Percentiles rank a stretch among this genome's conserved stretches.
These are phyloP conservation scores for Trypanosoma rangeli DNA, from an alignment of 208 protist genomes.

Conservation along the genomic window DNA sequence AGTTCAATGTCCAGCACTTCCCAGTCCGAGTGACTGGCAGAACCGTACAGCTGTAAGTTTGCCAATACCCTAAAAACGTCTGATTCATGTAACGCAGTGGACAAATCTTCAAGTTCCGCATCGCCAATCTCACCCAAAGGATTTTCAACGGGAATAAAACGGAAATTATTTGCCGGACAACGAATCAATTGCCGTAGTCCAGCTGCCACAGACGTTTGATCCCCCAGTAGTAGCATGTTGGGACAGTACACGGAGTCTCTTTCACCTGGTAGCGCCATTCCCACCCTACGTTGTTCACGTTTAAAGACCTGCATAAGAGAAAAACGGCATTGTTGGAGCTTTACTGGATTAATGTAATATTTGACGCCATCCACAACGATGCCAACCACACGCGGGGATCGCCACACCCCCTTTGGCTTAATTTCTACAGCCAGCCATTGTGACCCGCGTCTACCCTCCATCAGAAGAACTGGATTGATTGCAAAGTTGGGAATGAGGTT, in stretches of 20 bases:
- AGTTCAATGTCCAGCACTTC: constrained; percentile 63
- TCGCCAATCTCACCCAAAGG: constrained; percentile 4
- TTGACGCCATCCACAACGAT: constrained; percentile 40
- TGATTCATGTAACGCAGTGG: constrained; percentile 45
- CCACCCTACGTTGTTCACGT: constrained; percentile 1
- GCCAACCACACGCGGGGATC: constrained; percentile 52
- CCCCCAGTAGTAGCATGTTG: constrained; percentile 43
- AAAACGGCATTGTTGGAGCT: constrained; percentile 63
- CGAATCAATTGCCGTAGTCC: constrained; percentile 36
- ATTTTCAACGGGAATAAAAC: constrained; percentile 4
- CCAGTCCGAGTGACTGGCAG: not conserved
- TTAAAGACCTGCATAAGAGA: constrained; percentile 56
- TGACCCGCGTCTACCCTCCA: not conserved
- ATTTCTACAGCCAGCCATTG: constrained; percentile 45
- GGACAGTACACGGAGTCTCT: constrained; percentile 47
- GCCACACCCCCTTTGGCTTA: constrained; percentile 76
- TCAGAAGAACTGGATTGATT: constrained; percentile 3
- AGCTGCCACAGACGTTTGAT: constrained; percentile 28
- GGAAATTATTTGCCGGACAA: constrained; percentile 48
- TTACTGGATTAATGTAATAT: constrained; percentile 46
- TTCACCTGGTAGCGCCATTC: not conserved
- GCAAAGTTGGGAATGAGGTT: constrained; percentile 27
- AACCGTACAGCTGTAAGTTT: constrained; percentile 58
- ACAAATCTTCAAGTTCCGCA: constrained; percentile 30
- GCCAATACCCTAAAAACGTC: constrained; percentile 37